Evolutionary conservation across 352 stramenopile species (phyloP).

Genomic region (Pythium diclinum): DNA sequence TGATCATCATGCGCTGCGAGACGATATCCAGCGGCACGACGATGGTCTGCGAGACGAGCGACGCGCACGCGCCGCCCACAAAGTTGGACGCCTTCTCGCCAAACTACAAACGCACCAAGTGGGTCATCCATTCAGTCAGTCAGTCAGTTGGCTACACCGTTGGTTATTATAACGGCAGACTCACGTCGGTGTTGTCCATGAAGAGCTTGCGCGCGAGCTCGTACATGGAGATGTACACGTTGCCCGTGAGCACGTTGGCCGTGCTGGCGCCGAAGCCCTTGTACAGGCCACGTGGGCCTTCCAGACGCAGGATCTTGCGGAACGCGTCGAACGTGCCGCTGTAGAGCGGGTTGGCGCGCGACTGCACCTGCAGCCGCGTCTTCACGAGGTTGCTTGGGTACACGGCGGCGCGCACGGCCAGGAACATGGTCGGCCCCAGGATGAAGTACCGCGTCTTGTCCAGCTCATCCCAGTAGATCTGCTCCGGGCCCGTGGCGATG

Average conservation of each 20-base stretch:
- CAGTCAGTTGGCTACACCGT: not conserved
- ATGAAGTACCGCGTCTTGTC: slow-evolving; percentile 87
- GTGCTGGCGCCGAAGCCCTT: slow-evolving; percentile 87
- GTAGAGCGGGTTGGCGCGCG: slow-evolving; percentile 64
- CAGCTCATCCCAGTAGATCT: slow-evolving; percentile 89
- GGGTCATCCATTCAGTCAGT: not conserved
- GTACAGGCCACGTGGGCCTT: slow-evolving; percentile 77
- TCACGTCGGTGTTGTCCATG: slow-evolving; percentile 50
- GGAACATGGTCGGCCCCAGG: slow-evolving; percentile 78
- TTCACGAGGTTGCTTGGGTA: slow-evolving; percentile 89
- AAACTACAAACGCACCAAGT: slow-evolving; percentile 3
- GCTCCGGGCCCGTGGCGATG: slow-evolving; percentile 39
- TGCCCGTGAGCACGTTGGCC: slow-evolving; percentile 81
- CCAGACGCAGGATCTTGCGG: slow-evolving; percentile 73
- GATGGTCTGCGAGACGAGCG: slow-evolving; percentile 81
- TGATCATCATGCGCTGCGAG: slow-evolving; percentile 89
- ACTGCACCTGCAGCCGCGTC: slow-evolving; percentile 86
- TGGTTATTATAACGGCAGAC: not conserved
- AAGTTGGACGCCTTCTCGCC: slow-evolving; percentile 74
- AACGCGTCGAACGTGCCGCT: slow-evolving; percentile 82
- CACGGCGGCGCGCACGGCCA: slow-evolving; percentile 76
- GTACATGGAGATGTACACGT: slow-evolving; percentile 90
- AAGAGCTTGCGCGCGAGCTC: slow-evolving; percentile 78
- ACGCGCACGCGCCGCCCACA: slow-evolving; percentile 66
- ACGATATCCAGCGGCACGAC: slow-evolving; percentile 88